Evolutionary conservation across 257 asterid species (phyloP).

Genomic region (Plantago ovata): DNA sequence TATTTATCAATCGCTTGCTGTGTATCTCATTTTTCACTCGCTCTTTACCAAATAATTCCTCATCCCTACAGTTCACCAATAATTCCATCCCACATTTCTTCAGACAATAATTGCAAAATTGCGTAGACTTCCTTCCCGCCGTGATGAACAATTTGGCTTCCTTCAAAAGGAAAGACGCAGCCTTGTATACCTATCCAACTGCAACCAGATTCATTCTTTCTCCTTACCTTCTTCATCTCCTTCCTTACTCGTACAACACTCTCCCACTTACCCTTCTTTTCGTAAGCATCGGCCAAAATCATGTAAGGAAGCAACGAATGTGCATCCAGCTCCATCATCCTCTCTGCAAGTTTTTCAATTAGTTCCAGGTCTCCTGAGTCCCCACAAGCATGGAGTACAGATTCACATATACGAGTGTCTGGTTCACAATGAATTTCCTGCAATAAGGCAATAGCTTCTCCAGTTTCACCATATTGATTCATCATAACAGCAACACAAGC

Average conservation of each 20-base stretch:
- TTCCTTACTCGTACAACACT: constrained; percentile 58
- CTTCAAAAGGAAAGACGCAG: constrained; percentile 28
- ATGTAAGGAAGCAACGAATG: constrained; percentile 42
- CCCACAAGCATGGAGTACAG: constrained; percentile 45
- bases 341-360: constrained; percentile 47
- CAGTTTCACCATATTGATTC: constrained; percentile 42
- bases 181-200: constrained; percentile 50
- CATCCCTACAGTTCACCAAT: no score
- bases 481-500: constrained; percentile 38
- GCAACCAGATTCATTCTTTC: constrained; percentile 29
- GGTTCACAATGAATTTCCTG: constrained; percentile 34
- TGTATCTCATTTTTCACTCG: no score
- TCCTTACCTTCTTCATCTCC: constrained; percentile 32
- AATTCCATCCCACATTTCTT: constrained; percentile 29
- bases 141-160: constrained; percentile 31
- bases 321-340: constrained; percentile 47
- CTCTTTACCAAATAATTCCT: no score
- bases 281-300: constrained; percentile 46
- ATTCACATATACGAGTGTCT: constrained; percentile 39
- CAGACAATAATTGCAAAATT: constrained; percentile 31
- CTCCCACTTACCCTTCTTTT: constrained; percentile 62
- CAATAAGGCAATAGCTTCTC: constrained; percentile 45
- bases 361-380: constrained; percentile 33
- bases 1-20: no score
- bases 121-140: constrained; percentile 34